These are phyloP conservation scores for Curvularia eragrostidis DNA, from an alignment of 2,329 filamentous ascomycete species.

Conservation along the genomic window DNA sequence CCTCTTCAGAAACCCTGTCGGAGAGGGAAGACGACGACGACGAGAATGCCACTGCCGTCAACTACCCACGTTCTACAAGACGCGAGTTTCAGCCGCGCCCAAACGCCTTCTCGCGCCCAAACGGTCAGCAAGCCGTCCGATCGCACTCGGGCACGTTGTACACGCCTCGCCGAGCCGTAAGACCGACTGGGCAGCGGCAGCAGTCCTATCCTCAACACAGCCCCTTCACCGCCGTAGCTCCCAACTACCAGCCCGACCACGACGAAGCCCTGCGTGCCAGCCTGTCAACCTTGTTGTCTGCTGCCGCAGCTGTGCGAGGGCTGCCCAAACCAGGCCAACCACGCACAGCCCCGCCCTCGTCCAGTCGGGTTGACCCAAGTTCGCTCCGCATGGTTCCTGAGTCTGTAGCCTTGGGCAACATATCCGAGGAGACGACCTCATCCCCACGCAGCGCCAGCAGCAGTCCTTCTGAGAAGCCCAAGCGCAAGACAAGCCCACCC, in stretches of 20 bases:
- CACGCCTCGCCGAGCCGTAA: conserved; percentile 49
- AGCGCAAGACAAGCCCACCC: conserved; percentile 54
- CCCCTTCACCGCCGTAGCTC: conserved; percentile 73
- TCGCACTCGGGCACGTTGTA: conserved; percentile 56
- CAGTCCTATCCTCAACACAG: conserved; percentile 58
- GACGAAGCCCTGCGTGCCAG: conserved; percentile 92
- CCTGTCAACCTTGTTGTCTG: conserved; percentile 94
- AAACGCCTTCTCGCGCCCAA: conserved; percentile 89
- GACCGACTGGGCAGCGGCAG: conserved; percentile 45
- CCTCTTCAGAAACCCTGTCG: conserved; percentile 49
- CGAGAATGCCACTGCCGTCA: conserved; percentile 83
- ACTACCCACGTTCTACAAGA: conserved; percentile 62
- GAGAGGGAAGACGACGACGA: conserved; percentile 55
- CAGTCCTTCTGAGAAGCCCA: conserved; percentile 49
- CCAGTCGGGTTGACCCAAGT: conserved; percentile 56
- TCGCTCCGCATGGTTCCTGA: conserved; percentile 67
- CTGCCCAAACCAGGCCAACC: conserved; percentile 67
- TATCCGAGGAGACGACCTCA: conserved; percentile 33
- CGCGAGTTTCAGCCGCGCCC: conserved; percentile 80
- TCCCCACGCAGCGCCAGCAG: conserved; percentile 38
- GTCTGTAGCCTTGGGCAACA: conserved; percentile 62
- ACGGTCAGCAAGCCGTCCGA: conserved; percentile 54
- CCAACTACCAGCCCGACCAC: conserved; percentile 82
- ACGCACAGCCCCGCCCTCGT: conserved; percentile 42
- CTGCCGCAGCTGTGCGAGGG: conserved; percentile 85